Base-by-base conservation (phyloP, 352 stramenopile species). In the Pythium sukuiense region DNA sequence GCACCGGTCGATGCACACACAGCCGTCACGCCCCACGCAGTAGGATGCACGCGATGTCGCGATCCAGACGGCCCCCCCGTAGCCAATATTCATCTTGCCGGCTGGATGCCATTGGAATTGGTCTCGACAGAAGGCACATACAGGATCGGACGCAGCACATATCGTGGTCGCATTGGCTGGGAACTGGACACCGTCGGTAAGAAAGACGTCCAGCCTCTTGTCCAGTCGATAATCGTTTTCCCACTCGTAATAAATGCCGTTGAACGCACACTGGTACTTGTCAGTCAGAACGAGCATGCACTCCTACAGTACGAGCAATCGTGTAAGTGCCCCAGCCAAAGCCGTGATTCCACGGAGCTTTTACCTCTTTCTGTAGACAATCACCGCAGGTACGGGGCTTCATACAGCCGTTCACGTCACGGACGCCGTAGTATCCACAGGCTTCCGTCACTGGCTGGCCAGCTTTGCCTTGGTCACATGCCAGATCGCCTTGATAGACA, bases 1-100 rank as follows among this genome's bases (percentile, higher is more conserved):
- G 27, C 48, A 55, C 4, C 20, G 13, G 11, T 55, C 48, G 48
- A 55, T 55, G 14, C 48, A 55, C 48, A 55, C 48, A 12, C 48
- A 55, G 48, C 48, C 48, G 13, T 55, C 27, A 1, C 8, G 20
- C 4, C 48, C 48, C 3, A 55, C 24, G 48, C 48, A 55, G 48
- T 27, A 55, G 20, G 2, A 3, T 1, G 48, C 6, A 6, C 33
- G 12, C 11, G 11, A 6, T 4, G 20, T 33, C 5, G 27, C 12
- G 20, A 48, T 3, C 6, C 4, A 48, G 5, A 48, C 6, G 6
- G 37, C 4, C 5, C 5, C 5, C 2, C 46, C 46, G 18, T 14
- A 29, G 13, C 26, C n/a, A 12, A 26, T 14, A 13, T 53, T 26
- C 2, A 53, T n/a, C 29, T 27, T 9, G 11, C 13, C 1, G 2